These are phyloP conservation scores for Xylaria multiplex DNA, from an alignment of 2,329 filamentous ascomycete species.

Conservation along the genomic window DNA sequence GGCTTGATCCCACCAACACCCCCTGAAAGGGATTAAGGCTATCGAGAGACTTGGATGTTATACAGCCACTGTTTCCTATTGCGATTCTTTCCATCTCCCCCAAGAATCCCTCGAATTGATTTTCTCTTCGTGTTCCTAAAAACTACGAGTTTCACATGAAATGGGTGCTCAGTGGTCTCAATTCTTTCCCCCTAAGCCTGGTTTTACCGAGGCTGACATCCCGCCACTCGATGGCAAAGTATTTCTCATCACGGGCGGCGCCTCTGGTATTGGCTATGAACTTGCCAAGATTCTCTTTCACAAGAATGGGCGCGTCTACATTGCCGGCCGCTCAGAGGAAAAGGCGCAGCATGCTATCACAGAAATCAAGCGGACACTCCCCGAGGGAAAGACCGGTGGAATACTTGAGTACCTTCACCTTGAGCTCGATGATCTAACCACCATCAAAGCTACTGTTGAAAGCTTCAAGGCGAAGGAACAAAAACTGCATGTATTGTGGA, in stretches of 20 bases:
- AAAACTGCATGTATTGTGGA: constrained; percentile 39
- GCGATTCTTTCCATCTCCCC: too few species aligned
- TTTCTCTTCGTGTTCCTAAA: too few species aligned
- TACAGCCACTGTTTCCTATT: too few species aligned
- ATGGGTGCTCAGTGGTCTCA: constrained; percentile 40
- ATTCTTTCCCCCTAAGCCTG: constrained; percentile 35
- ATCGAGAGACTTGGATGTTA: too few species aligned
- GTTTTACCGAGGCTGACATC: constrained; percentile 31
- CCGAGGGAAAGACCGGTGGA: neutral
- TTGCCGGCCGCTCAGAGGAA: constrained; percentile 35
- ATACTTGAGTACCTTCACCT: constrained; percentile 36
- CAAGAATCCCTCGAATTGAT: too few species aligned
- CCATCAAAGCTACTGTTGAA: constrained; percentile 31
- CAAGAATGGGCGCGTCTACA: constrained; percentile 33
- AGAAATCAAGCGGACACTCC: constrained; percentile 16
- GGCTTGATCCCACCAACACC: too few species aligned
- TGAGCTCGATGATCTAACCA: constrained; percentile 36
- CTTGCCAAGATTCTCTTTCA: constrained; percentile 36
- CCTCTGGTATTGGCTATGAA: constrained; percentile 40
- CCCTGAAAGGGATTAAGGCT: too few species aligned
- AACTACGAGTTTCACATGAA: neutral
- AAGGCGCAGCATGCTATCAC: constrained; percentile 32
- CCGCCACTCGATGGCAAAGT: constrained; percentile 35
- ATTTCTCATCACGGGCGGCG: constrained; percentile 41
- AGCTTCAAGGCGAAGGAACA: constrained; percentile 33